Percentiles rank a stretch among this genome's conserved stretches.
These are phyloP conservation scores for Ilex aquifolium DNA, from an alignment of 257 asterid genomes.

Conservation along the genomic window DNA sequence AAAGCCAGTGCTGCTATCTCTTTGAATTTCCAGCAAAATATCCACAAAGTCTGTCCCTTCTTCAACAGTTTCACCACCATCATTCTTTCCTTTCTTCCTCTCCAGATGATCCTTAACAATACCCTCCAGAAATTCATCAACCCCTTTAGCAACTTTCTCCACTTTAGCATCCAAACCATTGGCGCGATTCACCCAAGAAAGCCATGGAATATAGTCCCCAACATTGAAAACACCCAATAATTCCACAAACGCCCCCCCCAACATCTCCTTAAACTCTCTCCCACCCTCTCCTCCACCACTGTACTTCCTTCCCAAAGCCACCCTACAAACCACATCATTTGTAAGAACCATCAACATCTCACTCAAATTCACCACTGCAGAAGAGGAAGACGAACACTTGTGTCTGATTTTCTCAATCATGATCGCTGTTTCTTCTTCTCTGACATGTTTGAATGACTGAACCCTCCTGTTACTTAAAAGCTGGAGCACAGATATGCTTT, in stretches of 20 bases:
- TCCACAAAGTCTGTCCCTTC: slow-evolving; percentile 36
- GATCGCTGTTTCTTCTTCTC: slow-evolving; percentile 36
- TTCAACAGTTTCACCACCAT: slow-evolving; percentile 1
- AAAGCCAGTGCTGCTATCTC: slow-evolving; percentile 24
- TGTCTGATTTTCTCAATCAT: slow-evolving; percentile 30
- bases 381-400: slow-evolving; percentile 1
- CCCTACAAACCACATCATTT: slow-evolving; percentile 19
- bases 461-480: slow-evolving; percentile 41
- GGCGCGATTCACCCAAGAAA: too few species aligned
- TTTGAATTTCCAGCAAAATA: slow-evolving; percentile 45
- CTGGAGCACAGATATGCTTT: slow-evolving; percentile 11
- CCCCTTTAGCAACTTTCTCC: too few species aligned
- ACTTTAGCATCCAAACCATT: too few species aligned
- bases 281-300: slow-evolving; percentile 32
- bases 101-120: slow-evolving; percentile 28
- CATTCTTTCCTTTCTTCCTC: neutral
- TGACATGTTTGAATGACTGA: slow-evolving; percentile 20
- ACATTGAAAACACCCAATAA: slow-evolving; percentile 21
- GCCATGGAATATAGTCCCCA: too few species aligned
- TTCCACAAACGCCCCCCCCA: slow-evolving; percentile 30
- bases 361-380: slow-evolving; percentile 21
- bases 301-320: slow-evolving; percentile 23
- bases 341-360: slow-evolving; percentile 22
- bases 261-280: slow-evolving; percentile 30
- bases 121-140: too few species aligned